Conservation (phyloP, 805 yeast species). For the Cyberlindnera meyerae region DNA sequence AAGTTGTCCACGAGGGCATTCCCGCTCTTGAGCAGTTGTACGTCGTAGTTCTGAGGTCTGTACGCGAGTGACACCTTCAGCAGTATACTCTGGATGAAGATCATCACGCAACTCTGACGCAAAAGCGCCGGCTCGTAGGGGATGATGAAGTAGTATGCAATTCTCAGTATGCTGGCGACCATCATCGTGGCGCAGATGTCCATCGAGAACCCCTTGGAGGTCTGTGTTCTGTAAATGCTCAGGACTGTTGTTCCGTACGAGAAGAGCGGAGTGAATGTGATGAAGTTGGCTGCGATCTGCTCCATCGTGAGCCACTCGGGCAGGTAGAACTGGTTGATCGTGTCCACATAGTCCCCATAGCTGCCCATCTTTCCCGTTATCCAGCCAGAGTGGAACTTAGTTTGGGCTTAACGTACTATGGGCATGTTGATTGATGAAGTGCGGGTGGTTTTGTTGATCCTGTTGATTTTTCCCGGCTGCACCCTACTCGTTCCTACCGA, state of each 20-base stretch:
- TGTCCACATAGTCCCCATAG: conserved; percentile 21
- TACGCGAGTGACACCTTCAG: conserved; percentile 58
- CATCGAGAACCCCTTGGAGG: conserved; percentile 79
- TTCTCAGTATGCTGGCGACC: conserved; percentile 65
- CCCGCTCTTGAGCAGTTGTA: conserved; percentile 31
- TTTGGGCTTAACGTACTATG: too few species aligned
- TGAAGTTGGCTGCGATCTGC: conserved; percentile 55
- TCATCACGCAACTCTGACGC: conserved; percentile 80
- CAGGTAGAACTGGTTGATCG: conserved; percentile 40
- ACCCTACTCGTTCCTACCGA: too few species aligned
- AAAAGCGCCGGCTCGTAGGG: conserved; percentile 80
- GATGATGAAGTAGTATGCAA: conserved; percentile 69
- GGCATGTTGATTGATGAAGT: too few species aligned
- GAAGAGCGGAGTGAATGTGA: conserved; percentile 77
- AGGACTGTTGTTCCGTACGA: conserved; percentile 83
- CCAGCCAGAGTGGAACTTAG: background rate
- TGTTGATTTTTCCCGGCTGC: too few species aligned
- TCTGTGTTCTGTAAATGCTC: conserved; percentile 55
- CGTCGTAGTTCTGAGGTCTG: conserved; percentile 42
- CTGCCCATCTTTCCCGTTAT: conserved; percentile 1
- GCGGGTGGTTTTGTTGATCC: too few species aligned
- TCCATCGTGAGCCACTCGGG: conserved; percentile 52
- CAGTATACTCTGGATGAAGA: conserved; percentile 66
- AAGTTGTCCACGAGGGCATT: conserved; percentile 4
- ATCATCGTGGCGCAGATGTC: conserved; percentile 93